Conservation (phyloP, 345 rosid species). For the Gossypium bickii region DNA sequence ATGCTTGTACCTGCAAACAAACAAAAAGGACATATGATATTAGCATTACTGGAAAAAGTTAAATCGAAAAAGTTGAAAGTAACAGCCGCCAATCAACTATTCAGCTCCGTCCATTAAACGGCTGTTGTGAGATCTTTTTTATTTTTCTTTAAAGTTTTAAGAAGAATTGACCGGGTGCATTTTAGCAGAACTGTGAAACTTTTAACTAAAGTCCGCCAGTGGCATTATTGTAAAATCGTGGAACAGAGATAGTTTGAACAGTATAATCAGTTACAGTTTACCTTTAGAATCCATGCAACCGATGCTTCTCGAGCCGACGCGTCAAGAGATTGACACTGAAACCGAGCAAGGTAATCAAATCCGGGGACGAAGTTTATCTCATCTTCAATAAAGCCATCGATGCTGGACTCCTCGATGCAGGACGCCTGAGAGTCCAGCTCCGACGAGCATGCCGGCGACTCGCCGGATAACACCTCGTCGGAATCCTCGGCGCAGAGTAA, state of each 20-base stretch:
- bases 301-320: constrained; percentile 83
- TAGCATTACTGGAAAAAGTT: neutral
- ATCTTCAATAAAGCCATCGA: constrained; percentile 61
- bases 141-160: neutral
- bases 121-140: neutral
- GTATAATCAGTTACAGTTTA: constrained; percentile 8
- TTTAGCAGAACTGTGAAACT: neutral
- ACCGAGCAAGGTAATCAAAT: constrained; percentile 66
- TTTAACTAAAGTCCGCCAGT: constrained; percentile 3
- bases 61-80: neutral
- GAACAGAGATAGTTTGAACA: neutral
- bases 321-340: constrained; percentile 65
- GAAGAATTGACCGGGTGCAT: neutral
- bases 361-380: constrained; percentile 89
- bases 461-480: constrained; percentile 50
- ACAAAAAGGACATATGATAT: constrained; percentile 9
- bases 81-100: neutral
- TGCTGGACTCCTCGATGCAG: constrained; percentile 51
- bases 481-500: constrained; percentile 81
- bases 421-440: constrained; percentile 50
- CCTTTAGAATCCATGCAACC: constrained; percentile 98
- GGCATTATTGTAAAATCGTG: constrained; percentile 24
- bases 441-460: constrained; percentile 60
- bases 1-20: constrained; percentile 62
- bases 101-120: constrained; percentile 4